Conservation (phyloP, 768 basidiomycete genomes). For the Multifurca ochricompacta region DNA sequence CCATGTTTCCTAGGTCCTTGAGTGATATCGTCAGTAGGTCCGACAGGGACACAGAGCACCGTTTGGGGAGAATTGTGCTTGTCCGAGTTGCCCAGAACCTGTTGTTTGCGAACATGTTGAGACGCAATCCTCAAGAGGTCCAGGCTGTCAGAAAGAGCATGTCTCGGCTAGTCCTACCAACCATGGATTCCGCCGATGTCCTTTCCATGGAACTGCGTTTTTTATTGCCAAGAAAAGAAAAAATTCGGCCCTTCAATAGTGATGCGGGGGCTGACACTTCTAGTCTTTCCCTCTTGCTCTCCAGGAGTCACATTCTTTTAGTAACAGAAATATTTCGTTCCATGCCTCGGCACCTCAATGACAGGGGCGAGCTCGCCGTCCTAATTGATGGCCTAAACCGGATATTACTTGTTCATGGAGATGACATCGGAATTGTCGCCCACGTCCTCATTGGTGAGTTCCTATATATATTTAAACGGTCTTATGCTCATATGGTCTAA, state of each 20-base stretch:
- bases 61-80: conserved; percentile 48
- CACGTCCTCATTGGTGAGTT: conserved; percentile 62
- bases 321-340: conserved; percentile 64
- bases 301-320: conserved; percentile 61
- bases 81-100: conserved; percentile 67
- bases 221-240: conserved; percentile 12
- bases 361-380: conserved; percentile 56
- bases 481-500: conserved; percentile 23
- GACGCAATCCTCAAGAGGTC: conserved; percentile 59
- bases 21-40: conserved; percentile 31
- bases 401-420: conserved; percentile 57
- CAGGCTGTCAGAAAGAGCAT: conserved; percentile 59
- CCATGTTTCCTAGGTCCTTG: conserved; percentile 53
- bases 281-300: conserved; percentile 51
- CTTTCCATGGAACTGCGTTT: conserved; percentile 10
- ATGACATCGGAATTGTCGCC: conserved; percentile 70
- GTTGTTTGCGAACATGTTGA: conserved; percentile 55
- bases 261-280: conserved; percentile 25
- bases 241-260: neutral
- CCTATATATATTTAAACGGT: neutral
- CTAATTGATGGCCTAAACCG: conserved; percentile 66
- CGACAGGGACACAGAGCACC: conserved; percentile 27
- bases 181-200: conserved; percentile 23
- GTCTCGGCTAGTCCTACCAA: conserved; percentile 52
- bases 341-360: conserved; percentile 63